A percentile compares a stretch with the other conserved stretches of the same genome.
Evolutionary conservation across 352 stramenopile genomes (phyloP).

Genomic region (Pythium phragmiticola): DNA sequence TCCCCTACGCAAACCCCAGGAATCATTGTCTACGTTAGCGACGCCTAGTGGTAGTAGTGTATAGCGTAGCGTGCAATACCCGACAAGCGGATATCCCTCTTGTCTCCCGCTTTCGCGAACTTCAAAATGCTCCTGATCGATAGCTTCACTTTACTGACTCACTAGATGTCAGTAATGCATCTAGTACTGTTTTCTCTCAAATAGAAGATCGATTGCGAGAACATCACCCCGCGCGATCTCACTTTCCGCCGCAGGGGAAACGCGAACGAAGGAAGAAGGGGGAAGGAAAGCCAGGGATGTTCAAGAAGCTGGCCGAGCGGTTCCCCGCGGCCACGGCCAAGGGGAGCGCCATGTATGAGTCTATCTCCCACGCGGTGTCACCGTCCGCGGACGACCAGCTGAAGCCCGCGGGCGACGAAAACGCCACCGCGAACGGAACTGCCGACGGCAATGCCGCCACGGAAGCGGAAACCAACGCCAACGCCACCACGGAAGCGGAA

Average conservation of each 20-base stretch:
- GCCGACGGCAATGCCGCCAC: conserved; percentile 9
- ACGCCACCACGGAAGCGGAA: not conserved
- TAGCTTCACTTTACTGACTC: conserved; percentile 2
- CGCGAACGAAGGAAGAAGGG: not conserved
- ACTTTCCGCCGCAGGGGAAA: not conserved
- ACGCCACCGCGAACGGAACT: conserved; percentile 15
- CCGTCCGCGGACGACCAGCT: conserved; percentile 29
- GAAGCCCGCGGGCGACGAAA: not conserved
- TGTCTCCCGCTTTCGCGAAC: not conserved
- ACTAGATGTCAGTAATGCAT: not conserved
- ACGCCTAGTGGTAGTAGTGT: no score
- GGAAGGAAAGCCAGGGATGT: conserved; percentile 34
- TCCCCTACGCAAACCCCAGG: not conserved
- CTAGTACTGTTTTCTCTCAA: not conserved
- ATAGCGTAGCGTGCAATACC: not conserved
- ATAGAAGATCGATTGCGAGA: conserved; percentile 14
- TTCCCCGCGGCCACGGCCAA: conserved; percentile 66
- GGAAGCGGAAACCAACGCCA: not conserved
- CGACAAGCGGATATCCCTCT: not conserved
- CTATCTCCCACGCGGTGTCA: conserved; percentile 40
- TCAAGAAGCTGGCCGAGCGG: conserved; percentile 78
- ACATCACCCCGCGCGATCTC: conserved; percentile 4
- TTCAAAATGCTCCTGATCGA: conserved; percentile 10
- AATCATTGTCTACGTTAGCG: not conserved
- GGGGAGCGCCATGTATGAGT: conserved; percentile 52